These are phyloP conservation scores for Cladosporium sp. DNA, from an alignment of 2,329 filamentous ascomycete species.

Conservation along the genomic window DNA sequence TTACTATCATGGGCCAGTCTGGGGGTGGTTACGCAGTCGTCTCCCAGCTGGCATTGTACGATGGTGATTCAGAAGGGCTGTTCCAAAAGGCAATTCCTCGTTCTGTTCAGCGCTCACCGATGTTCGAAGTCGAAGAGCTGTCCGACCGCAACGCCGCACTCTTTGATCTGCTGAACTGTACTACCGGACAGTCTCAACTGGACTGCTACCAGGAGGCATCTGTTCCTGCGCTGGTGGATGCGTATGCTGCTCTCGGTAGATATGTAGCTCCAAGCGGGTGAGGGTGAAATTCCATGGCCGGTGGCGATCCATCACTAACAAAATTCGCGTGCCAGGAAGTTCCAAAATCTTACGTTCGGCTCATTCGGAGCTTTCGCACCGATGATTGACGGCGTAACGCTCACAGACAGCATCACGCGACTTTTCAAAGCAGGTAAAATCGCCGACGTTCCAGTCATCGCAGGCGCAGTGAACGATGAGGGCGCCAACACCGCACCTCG, in stretches of 20 bases:
- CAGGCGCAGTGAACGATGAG: slow-evolving; percentile 5
- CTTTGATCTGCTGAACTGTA: slow-evolving; percentile 1
- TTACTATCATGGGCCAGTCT: slow-evolving; percentile 37
- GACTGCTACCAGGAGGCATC: slow-evolving; percentile 5
- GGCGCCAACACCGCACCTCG: slow-evolving; percentile 2
- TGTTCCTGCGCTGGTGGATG: not conserved
- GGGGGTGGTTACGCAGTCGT: slow-evolving; percentile 40
- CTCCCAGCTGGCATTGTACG: slow-evolving; percentile 8
- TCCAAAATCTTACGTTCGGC: slow-evolving; percentile 6
- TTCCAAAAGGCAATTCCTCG: slow-evolving; percentile 7
- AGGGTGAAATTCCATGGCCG: too few relatives aligned
- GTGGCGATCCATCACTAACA: not conserved
- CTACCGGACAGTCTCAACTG: not conserved
- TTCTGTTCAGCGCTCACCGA: slow-evolving; percentile 4
- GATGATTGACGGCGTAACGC: not conserved
- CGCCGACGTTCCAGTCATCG: slow-evolving; percentile 1
- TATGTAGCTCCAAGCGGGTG: slow-evolving; percentile 4
- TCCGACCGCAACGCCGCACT: slow-evolving; percentile 3
- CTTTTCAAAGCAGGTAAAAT: slow-evolving; percentile 8
- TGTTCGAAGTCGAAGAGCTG: slow-evolving; percentile 1
- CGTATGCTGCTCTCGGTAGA: not conserved
- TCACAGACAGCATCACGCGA: slow-evolving; percentile 3
- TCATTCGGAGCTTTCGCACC: not conserved
- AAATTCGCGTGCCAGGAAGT: not conserved
- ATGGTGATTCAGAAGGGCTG: slow-evolving; percentile 1